phyloP scores from a whole-genome alignment of 75 land plant species.

The Cunninghamia lanceolata region DNA sequence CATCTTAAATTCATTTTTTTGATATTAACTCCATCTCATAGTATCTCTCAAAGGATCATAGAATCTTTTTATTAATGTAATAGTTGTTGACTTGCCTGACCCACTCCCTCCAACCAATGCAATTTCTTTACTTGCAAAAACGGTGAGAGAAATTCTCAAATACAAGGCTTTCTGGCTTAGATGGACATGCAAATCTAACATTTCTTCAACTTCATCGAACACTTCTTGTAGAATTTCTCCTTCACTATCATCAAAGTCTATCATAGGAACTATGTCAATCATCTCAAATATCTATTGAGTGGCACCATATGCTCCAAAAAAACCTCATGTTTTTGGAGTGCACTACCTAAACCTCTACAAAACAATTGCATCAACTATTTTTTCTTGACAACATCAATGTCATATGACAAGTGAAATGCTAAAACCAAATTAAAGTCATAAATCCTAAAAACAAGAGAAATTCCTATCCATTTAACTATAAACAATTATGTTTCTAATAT shows the following conservation, averaged over 20 bases:
- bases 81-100: conserved; percentile 57
- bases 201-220: conserved; percentile 35
- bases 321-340: conserved; percentile 63
- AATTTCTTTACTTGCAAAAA: conserved; percentile 40
- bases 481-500: too few species aligned
- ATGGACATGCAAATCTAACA: conserved; percentile 46
- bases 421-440: too few species aligned
- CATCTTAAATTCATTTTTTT: conserved; percentile 16
- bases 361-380: too few species aligned
- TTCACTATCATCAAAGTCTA: conserved; percentile 48
- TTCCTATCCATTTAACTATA: too few species aligned
- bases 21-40: conserved; percentile 18
- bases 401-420: too few species aligned
- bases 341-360: conserved; percentile 51
- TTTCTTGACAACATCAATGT: too few species aligned
- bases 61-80: conserved; percentile 46
- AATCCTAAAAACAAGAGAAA: too few species aligned
- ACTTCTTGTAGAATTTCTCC: conserved; percentile 42
- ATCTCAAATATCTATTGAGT: conserved; percentile 54
- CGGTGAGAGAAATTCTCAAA: conserved; percentile 26
- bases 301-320: conserved; percentile 61
- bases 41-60: conserved; percentile 37
- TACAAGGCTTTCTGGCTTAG: conserved; percentile 25
- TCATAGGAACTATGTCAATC: conserved; percentile 56
- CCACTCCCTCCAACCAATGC: conserved; percentile 61